Base-by-base conservation (phyloP, 75 land plant species). In the Pinus albicaulis region DNA sequence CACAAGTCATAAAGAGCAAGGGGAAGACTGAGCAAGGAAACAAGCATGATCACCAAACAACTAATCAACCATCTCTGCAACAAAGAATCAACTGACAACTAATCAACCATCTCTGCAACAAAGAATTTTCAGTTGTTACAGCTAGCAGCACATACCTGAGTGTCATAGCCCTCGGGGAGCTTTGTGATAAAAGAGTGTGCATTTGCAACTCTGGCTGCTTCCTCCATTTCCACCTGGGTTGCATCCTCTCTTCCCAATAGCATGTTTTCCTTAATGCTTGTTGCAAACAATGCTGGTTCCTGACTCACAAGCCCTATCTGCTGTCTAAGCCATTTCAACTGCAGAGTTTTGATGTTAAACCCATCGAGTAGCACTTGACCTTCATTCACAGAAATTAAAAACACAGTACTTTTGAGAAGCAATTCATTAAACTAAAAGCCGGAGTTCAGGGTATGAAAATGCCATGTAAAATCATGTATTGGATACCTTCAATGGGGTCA, bases 281-380 rank as follows among this genome's bases (percentile, higher is more conserved):
- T 92, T 10, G 95, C 95, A 82, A 92, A 92, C 12, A 92, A 82
- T 15, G 93, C 95, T 22, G 95, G 95, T 78, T 92, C 95, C 79
- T 92, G 95, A 75, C 92, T 92, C 76, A 92, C 95, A 4, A 92
- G 87, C 60, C 95, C 95, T 3, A 92, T 91, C 76, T 92, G 95
- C 55, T 90, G 88, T 73, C 95, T 88, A 25, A 92, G 77, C 95
- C 95, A 92, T 72, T 86, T 84, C 80, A 92, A 59, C 70, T 91
- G 85, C 76, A 92, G 56, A 4, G 84, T 74, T 84, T 80, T 92
- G 76, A 92, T 87, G 80, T 92, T 89, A 76, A 83, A 87, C 65
- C 93, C 91, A 72, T 92, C 95, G 0, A 92, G 84, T 80, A 91
- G 62, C 25, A 92, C 82, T 78, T 91, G 53, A 25, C 38, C 71